phyloP scores from a whole-genome alignment of 345 rosid genomes.

The Salix dunnii region DNA sequence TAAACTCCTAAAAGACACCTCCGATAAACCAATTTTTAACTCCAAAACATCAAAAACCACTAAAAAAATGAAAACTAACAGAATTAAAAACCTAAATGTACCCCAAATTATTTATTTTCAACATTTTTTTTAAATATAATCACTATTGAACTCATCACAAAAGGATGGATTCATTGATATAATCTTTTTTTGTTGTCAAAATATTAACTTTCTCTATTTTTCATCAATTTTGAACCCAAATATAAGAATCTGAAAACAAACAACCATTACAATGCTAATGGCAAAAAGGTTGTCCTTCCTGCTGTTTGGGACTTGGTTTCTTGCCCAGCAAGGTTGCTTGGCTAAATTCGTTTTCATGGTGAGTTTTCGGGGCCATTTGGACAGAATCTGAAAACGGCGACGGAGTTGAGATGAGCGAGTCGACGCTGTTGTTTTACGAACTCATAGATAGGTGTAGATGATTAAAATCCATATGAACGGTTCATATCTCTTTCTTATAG shows the following conservation, averaged over 20 bases:
- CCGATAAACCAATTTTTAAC: too few species aligned
- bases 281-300: slow-evolving; percentile 22
- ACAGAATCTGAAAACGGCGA: background rate
- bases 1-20: too few species aligned
- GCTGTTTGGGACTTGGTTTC: slow-evolving; percentile 19
- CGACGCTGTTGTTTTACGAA: background rate
- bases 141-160: too few species aligned
- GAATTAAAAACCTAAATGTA: too few species aligned
- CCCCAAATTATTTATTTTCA: too few species aligned
- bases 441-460: background rate
- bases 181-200: too few species aligned
- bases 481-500: background rate
- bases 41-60: too few species aligned
- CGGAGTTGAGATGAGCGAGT: background rate
- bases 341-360: background rate
- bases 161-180: too few species aligned
- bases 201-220: too few species aligned
- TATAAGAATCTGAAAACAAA: background rate
- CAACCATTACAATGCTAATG: slow-evolving; percentile 16
- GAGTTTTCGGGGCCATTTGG: background rate
- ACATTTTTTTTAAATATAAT: too few species aligned
- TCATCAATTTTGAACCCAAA: too few species aligned
- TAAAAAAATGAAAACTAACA: too few species aligned
- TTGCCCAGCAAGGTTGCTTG: slow-evolving; percentile 5
- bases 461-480: background rate